phyloP scores from a whole-genome alignment of 73 alveolate species.

The Uronychia binucleata region DNA sequence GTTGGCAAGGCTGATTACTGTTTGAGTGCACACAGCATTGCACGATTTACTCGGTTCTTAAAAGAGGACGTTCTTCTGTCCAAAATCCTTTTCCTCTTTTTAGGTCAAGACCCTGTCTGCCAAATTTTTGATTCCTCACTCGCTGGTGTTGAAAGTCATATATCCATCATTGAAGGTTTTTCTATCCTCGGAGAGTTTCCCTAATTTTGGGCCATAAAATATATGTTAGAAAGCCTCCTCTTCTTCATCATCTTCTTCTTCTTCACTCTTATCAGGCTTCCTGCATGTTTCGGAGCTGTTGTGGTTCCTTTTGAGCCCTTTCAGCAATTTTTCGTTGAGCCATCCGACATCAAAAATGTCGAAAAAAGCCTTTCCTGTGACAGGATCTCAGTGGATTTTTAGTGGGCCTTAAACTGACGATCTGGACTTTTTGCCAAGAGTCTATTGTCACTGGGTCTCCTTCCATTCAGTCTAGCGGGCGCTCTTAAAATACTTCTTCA shows the following conservation, averaged over 20 bases:
- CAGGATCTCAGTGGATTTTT: slow-evolving; percentile 25
- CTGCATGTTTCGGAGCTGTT: neutral
- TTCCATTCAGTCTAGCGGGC: neutral
- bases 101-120: no score
- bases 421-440: neutral
- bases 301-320: neutral
- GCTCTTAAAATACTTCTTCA: neutral
- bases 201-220: no score
- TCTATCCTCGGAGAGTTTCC: no score
- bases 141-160: no score
- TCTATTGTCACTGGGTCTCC: neutral
- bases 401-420: neutral
- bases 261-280: neutral
- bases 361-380: slow-evolving; percentile 32
- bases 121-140: no score
- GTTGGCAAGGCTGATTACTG: neutral
- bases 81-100: no score
- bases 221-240: no score
- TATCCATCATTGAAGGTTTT: no score
- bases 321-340: neutral
- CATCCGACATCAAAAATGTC: neutral
- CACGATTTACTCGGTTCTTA: no score
- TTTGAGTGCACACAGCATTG: no score
- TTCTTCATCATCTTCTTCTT: neutral
- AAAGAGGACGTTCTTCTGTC: no score